These are phyloP conservation scores for Globisporangium okanoganense DNA, from an alignment of 352 stramenopile genomes.

Conservation along the genomic window DNA sequence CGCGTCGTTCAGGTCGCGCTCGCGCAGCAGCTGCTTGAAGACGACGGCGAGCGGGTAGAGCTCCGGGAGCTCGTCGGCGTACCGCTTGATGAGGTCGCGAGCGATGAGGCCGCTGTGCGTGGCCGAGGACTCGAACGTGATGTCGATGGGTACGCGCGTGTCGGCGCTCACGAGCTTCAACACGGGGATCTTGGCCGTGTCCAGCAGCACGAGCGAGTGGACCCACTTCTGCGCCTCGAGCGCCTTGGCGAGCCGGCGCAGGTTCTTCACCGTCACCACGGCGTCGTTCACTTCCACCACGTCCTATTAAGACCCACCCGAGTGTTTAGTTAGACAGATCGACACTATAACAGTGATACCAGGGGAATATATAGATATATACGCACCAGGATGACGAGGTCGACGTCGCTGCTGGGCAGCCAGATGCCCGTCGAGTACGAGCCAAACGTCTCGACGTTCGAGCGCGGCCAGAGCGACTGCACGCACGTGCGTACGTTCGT, in stretches of 20 bases:
- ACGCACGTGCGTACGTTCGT: slow-evolving; percentile 65
- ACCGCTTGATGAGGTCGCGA: slow-evolving; percentile 81
- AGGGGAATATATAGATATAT: too few species aligned
- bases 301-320: slow-evolving; percentile 16
- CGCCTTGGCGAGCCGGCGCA: slow-evolving; percentile 50
- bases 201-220: slow-evolving; percentile 75
- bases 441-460: slow-evolving; percentile 77
- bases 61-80: slow-evolving; percentile 79
- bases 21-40: slow-evolving; percentile 88
- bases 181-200: slow-evolving; percentile 81
- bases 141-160: slow-evolving; percentile 79
- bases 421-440: slow-evolving; percentile 87
- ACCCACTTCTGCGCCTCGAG: slow-evolving; percentile 72
- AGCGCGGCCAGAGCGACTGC: slow-evolving; percentile 64
- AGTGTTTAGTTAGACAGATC: not conserved
- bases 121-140: slow-evolving; percentile 78
- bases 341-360: too few species aligned
- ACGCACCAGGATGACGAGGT: slow-evolving; percentile 74
- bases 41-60: slow-evolving; percentile 88
- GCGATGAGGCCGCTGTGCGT: slow-evolving; percentile 82
- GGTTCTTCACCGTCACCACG: slow-evolving; percentile 46
- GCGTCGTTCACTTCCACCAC: slow-evolving; percentile 66
- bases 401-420: slow-evolving; percentile 83
- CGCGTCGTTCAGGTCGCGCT: slow-evolving; percentile 88
- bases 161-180: slow-evolving; percentile 76